These are phyloP conservation scores for Yamadazyma sp. DNA, from an alignment of 1,139 yeast genomes.

Conservation along the genomic window DNA sequence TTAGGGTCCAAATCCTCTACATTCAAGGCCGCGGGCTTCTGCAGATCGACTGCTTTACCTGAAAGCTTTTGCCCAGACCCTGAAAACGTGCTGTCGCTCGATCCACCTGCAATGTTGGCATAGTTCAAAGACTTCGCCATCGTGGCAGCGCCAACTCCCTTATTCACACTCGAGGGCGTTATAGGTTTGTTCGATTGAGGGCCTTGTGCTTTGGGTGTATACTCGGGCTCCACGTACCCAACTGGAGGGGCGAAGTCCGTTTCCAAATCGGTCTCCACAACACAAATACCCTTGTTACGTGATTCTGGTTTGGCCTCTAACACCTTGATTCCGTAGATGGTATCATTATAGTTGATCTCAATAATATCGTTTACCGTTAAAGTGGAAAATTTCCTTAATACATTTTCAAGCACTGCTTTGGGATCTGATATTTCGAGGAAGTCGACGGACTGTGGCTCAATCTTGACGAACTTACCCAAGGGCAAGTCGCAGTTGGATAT, in stretches of 20 bases:
- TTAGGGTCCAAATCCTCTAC: conserved; percentile 46
- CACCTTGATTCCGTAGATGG: conserved; percentile 76
- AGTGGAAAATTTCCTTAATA: conserved; percentile 84
- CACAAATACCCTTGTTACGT: conserved; percentile 69
- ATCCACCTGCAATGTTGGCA: conserved; percentile 54
- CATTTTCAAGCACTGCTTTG: conserved; percentile 93
- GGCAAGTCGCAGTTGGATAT: conserved; percentile 79
- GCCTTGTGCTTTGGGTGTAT: conserved; percentile 37
- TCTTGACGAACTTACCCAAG: conserved; percentile 82
- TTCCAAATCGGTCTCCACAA: conserved; percentile 93
- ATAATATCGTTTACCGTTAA: conserved; percentile 83
- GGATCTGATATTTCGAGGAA: conserved; percentile 94
- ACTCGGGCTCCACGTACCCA: conserved; percentile 92
- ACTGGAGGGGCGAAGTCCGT: conserved; percentile 99
- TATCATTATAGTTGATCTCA: conserved; percentile 81
- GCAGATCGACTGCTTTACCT: conserved; percentile 49
- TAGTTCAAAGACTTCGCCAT: conserved; percentile 81
- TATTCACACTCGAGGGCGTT: conserved; percentile 35
- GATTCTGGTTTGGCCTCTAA: conserved; percentile 86
- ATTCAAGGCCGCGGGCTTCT: conserved; percentile 18
- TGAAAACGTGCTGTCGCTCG: conserved; percentile 36
- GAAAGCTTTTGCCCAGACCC: conserved; percentile 77
- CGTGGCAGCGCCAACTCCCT: conserved; percentile 59
- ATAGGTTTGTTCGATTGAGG: conserved; percentile 32
- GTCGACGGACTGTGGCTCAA: conserved; percentile 93